Conservation (phyloP, 1,139 yeast genomes). For the Candida neerlandica region DNA sequence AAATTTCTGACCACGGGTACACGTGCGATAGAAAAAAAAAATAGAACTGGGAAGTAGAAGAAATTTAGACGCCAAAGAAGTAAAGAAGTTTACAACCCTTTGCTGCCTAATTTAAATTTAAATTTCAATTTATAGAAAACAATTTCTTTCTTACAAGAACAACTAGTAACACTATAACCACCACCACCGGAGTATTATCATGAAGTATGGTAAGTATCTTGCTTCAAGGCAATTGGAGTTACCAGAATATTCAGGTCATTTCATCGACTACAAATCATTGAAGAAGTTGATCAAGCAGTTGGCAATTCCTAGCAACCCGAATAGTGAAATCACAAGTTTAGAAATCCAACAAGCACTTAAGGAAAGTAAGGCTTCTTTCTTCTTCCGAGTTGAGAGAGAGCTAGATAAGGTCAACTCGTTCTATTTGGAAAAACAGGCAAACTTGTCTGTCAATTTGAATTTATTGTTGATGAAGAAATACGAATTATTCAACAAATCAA, state of each 20-base stretch:
- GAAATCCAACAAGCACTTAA: slow-evolving; percentile 65
- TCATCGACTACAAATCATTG: slow-evolving; percentile 90
- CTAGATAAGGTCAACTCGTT: slow-evolving; percentile 90
- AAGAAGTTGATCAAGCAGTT: slow-evolving; percentile 77
- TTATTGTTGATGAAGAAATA: slow-evolving; percentile 72
- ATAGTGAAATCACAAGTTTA: slow-evolving; percentile 21
- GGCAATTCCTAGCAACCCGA: slow-evolving; percentile 41
- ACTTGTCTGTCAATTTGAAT: slow-evolving; percentile 75
- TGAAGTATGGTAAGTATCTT: slow-evolving; percentile 94
- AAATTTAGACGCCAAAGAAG: background rate
- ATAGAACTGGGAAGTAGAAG: background rate
- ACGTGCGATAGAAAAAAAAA: background rate
- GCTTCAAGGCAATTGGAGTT: slow-evolving; percentile 92
- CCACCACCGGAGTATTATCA: slow-evolving; percentile 16
- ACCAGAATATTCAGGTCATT: slow-evolving; percentile 92
- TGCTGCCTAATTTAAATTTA: background rate
- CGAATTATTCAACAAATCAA: slow-evolving; percentile 50
- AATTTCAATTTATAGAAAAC: background rate
- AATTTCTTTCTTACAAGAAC: background rate
- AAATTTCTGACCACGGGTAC: background rate
- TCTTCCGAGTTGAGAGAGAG: slow-evolving; percentile 90
- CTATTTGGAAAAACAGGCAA: slow-evolving; percentile 88
- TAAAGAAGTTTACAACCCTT: background rate
- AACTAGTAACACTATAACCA: background rate
- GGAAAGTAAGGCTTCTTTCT: slow-evolving; percentile 90